These are phyloP conservation scores for Alternaria sp. DNA, from an alignment of 2,329 filamentous ascomycete genomes.

Conservation along the genomic window DNA sequence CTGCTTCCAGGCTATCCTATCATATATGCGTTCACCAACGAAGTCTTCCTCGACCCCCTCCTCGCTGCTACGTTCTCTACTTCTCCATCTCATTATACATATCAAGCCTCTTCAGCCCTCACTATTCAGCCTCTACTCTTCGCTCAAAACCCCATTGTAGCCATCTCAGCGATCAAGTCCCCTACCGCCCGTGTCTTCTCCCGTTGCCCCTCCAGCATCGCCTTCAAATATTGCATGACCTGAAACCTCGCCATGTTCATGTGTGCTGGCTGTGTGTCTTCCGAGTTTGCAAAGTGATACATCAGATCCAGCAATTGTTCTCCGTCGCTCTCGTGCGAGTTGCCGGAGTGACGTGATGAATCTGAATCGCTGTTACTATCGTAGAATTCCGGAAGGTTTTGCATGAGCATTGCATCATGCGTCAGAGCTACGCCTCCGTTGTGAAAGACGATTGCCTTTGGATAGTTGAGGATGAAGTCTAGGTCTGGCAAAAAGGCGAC, in stretches of 20 bases:
- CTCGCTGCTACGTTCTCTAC: background rate
- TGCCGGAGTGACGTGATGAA: background rate
- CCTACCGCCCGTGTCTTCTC: background rate
- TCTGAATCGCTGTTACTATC: background rate
- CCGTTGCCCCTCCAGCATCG: background rate
- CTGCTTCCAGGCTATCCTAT: background rate
- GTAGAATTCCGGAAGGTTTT: background rate
- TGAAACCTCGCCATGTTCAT: background rate
- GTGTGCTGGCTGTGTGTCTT: background rate
- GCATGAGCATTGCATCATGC: background rate
- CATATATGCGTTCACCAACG: rapidly evolving
- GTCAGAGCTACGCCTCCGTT: background rate
- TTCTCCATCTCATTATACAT: rapidly evolving
- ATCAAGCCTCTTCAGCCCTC: background rate
- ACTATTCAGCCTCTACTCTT: background rate
- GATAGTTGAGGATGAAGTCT: background rate
- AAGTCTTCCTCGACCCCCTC: too few species aligned
- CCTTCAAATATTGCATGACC: background rate
- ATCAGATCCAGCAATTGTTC: background rate
- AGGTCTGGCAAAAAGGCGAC: background rate
- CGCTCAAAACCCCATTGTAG: background rate
- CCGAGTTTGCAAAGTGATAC: background rate
- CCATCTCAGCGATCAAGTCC: background rate
- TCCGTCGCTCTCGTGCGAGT: background rate
- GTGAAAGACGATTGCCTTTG: background rate